Base-by-base conservation (phyloP, 139 green algal species). In the Chlorella sp. region DNA sequence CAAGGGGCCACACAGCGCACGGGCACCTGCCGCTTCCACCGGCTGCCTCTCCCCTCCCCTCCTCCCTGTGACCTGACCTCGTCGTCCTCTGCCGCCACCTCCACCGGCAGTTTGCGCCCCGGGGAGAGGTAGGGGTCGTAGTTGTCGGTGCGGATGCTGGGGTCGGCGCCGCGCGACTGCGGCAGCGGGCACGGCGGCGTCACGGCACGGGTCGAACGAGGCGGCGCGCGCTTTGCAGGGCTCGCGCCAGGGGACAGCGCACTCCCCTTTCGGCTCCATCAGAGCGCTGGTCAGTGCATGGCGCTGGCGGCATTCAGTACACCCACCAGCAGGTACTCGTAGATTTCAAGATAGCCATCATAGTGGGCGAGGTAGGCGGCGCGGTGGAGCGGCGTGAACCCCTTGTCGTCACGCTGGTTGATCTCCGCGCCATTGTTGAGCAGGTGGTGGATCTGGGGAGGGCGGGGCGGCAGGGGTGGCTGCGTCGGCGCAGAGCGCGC, bases 311-410 rank as follows among this genome's bases (percentile, higher is more conserved):
- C 21, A n/a, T 46, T 21, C 60, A 81, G 25, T 6, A 50, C 3
- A 36, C 82, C 29, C 69, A 94, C 91, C 86, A 98, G 90, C 63
- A 98, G 85, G 68, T 94, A 95, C 85, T 98, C 95, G 79, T 98
- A 98, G 6, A 98, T 88, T 75, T 98, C 93, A 50, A 96, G 69
- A 83, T 98, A 98, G 2, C 95, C 95, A 9, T 96, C 90, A 67
- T 94, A 89, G 67, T 97, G 94, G 2, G 92, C 88, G 75, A 98
- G 86, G 74, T 94, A 90, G 2, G 94, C 95, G 11, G 93, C 94
- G 15, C 95, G 84, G 82, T 98, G 95, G 56, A 98, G 87, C 0
- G 95, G 90, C 0, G 95, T 98, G 43, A 93, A 90, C 5, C 94
- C 94, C 25, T 87, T 89, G 3, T 82, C 67, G 53, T 94, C 87